A percentile compares a stretch with the other conserved stretches of the same genome.
Conservation (phyloP, 1,284 basidiomycete genomes). For the Grifola frondosa region DNA sequence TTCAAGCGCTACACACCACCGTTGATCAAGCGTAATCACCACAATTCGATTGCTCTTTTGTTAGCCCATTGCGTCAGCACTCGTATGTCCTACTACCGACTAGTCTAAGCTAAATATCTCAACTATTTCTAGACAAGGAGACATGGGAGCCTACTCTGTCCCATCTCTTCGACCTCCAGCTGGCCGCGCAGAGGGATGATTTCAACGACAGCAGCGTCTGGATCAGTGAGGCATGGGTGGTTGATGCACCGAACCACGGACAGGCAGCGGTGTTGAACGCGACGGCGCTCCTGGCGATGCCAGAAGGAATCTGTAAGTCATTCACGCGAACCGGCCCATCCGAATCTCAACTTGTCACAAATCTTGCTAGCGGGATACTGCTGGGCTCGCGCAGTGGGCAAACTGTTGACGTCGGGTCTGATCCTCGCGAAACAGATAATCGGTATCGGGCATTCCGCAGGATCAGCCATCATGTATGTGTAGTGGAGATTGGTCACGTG, state of each 20-base stretch:
- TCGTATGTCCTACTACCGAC: too few relatives aligned
- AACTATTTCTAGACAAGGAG: conserved; percentile 32
- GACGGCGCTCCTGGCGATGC: neutral
- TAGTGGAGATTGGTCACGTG: too few relatives aligned
- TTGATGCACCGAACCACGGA: conserved; percentile 14
- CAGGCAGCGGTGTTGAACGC: conserved; percentile 6
- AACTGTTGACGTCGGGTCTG: conserved; percentile 9
- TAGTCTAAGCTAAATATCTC: too few relatives aligned
- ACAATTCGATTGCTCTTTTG: too few relatives aligned
- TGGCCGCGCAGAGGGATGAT: neutral
- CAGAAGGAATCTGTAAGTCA: conserved; percentile 2
- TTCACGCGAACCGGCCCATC: too few relatives aligned
- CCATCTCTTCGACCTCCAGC: conserved; percentile 11
- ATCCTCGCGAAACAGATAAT: conserved; percentile 1
- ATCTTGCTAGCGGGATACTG: neutral
- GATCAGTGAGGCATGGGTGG: conserved; percentile 13
- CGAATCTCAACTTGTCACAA: neutral
- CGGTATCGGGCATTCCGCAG: conserved; percentile 10
- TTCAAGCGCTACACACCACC: conserved; percentile 8
- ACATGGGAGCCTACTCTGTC: conserved; percentile 22
- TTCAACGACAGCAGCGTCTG: neutral
- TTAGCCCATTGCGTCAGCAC: too few relatives aligned
- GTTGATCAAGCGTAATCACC: neutral
- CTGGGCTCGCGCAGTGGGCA: conserved; percentile 3
- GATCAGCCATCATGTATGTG: conserved; percentile 3